These are phyloP conservation scores for Vigna radiata DNA, from an alignment of 306 rosid genomes.

Conservation along the genomic window DNA sequence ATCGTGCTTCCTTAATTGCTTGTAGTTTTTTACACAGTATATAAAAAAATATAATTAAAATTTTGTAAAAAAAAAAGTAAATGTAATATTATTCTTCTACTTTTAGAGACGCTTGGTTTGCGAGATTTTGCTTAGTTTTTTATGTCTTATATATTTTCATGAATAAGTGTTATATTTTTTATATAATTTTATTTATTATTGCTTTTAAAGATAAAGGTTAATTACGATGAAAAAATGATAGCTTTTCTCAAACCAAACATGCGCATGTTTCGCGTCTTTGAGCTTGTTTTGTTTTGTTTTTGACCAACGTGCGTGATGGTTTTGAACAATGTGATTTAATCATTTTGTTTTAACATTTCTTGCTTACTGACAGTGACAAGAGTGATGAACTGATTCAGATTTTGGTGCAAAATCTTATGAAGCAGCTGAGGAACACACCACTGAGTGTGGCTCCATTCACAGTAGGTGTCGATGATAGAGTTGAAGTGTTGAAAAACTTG, in stretches of 20 bases:
- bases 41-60: too few relatives aligned
- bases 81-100: too few relatives aligned
- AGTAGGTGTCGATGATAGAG: constrained; percentile 60
- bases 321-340: not conserved
- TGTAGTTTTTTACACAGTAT: too few relatives aligned
- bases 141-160: too few relatives aligned
- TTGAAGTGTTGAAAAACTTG: constrained; percentile 39
- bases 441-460: constrained; percentile 41
- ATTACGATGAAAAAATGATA: too few relatives aligned
- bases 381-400: constrained; percentile 30
- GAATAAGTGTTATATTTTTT: too few relatives aligned
- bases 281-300: not conserved
- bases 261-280: not conserved
- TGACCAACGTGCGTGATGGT: not conserved
- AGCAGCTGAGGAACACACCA: constrained; percentile 56
- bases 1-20: not conserved
- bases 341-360: not conserved
- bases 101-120: too few relatives aligned
- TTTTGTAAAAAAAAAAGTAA: too few relatives aligned
- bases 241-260: too few relatives aligned
- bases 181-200: too few relatives aligned
- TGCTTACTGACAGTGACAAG: constrained; percentile 22
- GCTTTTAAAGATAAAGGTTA: too few relatives aligned
- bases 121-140: too few relatives aligned
- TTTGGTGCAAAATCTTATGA: constrained; percentile 49